Conservation (phyloP, 164 flowering plant species). For the Cinnamomum chago region DNA sequence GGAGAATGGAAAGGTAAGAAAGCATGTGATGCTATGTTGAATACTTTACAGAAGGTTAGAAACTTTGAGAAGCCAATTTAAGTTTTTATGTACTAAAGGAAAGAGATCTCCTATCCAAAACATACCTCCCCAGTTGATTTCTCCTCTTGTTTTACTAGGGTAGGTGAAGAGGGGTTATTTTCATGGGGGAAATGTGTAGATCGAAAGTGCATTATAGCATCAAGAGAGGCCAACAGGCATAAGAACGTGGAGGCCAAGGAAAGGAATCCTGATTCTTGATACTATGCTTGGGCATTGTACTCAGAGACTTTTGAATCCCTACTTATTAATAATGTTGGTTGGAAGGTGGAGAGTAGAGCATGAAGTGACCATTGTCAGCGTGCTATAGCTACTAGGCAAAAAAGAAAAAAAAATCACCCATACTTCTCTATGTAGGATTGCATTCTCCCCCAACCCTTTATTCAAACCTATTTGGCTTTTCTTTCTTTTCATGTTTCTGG, state of each 20-base stretch:
- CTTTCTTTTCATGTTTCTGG: not conserved
- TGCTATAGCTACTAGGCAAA: not conserved
- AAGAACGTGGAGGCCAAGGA: slow-evolving; percentile 28
- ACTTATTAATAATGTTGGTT: slow-evolving; percentile 22
- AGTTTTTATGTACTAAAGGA: not conserved
- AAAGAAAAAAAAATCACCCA: not conserved
- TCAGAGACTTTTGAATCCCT: not conserved
- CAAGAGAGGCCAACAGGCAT: not conserved
- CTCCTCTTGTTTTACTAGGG: not conserved
- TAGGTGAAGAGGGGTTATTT: not conserved
- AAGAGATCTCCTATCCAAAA: not conserved
- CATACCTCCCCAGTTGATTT: not conserved
- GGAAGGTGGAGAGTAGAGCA: slow-evolving; percentile 1
- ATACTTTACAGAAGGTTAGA: too few relatives aligned
- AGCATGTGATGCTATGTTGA: too few relatives aligned
- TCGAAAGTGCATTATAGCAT: not conserved
- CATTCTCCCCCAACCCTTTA: not conserved
- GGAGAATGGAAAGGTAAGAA: too few relatives aligned
- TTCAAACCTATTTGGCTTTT: not conserved
- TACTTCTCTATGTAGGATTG: not conserved
- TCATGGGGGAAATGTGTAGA: too few relatives aligned
- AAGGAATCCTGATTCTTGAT: slow-evolving; percentile 23
- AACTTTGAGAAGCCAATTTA: not conserved
- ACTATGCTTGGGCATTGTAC: slow-evolving; percentile 11
- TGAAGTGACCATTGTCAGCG: slow-evolving; percentile 19